These are phyloP conservation scores for Stephania yunnanensis DNA, from an alignment of 164 flowering plant species.

Conservation along the genomic window DNA sequence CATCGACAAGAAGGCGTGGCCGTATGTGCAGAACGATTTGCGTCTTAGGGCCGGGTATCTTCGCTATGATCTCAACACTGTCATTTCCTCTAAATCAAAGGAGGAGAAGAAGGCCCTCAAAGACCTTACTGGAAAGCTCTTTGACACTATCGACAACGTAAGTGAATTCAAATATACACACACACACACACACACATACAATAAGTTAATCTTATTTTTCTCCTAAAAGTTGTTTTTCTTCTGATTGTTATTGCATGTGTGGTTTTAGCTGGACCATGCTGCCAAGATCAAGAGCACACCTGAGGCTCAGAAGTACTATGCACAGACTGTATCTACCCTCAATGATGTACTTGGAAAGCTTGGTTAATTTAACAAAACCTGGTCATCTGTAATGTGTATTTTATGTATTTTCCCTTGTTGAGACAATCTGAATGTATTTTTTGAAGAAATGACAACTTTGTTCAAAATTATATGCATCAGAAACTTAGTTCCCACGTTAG, in stretches of 20 bases:
- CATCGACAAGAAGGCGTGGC: constrained; percentile 94
- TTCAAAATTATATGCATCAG: neutral
- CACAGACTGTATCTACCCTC: constrained; percentile 51
- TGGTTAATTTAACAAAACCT: constrained; percentile 30
- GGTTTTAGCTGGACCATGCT: constrained; percentile 72
- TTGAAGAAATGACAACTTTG: neutral
- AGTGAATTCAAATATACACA: constrained; percentile 15
- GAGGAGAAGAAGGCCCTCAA: constrained; percentile 71
- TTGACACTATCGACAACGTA: constrained; percentile 48
- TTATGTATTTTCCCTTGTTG: constrained; percentile 5
- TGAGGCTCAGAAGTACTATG: constrained; percentile 81
- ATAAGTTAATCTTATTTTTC: neutral
- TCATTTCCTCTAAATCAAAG: constrained; percentile 69
- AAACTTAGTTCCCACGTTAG: neutral
- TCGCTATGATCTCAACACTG: constrained; percentile 87
- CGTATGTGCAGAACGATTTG: constrained; percentile 80
- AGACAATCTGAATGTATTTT: constrained; percentile 8
- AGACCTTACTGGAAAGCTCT: constrained; percentile 83
- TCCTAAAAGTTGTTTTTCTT: neutral
- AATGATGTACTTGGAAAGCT: constrained; percentile 74
- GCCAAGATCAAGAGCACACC: constrained; percentile 83
- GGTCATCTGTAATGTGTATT: constrained; percentile 7
- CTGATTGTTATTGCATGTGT: neutral
- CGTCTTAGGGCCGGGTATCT: constrained; percentile 68
- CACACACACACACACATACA: too few species aligned